phyloP scores from a whole-genome alignment of 2,329 filamentous ascomycete genomes.

The Orbilia javanica region DNA sequence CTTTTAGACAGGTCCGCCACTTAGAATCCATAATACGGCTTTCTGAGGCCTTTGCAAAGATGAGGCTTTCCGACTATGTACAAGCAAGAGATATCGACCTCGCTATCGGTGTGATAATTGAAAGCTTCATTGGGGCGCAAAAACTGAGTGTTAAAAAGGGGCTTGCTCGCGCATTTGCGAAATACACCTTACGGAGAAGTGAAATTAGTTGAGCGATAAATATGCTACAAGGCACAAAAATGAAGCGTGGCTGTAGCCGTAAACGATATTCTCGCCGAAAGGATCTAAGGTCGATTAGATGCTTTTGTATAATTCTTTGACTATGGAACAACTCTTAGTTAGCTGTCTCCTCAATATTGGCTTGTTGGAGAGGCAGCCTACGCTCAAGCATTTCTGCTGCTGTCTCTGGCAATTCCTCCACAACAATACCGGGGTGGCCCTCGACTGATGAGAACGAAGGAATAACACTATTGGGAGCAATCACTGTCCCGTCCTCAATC shows the following conservation, averaged over 20 bases:
- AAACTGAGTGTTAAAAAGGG: conserved; percentile 99
- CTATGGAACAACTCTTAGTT: conserved; percentile 15
- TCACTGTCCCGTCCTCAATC: conserved; percentile 84
- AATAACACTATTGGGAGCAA: conserved; percentile 90
- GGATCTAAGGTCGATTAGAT: background rate
- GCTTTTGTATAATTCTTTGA: conserved; percentile 53
- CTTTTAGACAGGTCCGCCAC: conserved; percentile 75
- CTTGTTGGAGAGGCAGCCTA: conserved; percentile 42
- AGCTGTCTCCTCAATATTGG: background rate
- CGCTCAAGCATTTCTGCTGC: conserved; percentile 65
- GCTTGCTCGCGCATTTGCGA: conserved; percentile 91
- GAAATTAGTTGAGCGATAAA: conserved; percentile 1
- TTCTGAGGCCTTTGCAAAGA: conserved; percentile 92
- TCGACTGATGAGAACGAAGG: conserved; percentile 94
- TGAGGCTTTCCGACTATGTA: conserved; percentile 98
- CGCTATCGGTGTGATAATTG: conserved; percentile 94
- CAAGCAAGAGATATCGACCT: conserved; percentile 91
- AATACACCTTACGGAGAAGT: conserved; percentile 78
- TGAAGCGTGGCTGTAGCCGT: background rate
- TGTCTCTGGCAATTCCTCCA: conserved; percentile 84
- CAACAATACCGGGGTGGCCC: conserved; percentile 80
- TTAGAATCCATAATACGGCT: conserved; percentile 98
- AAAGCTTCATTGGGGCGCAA: conserved; percentile 94
- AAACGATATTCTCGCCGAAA: background rate
- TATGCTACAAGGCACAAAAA: background rate